Conservation (phyloP, 148 eudicot species). For the Diospyros lotus region DNA sequence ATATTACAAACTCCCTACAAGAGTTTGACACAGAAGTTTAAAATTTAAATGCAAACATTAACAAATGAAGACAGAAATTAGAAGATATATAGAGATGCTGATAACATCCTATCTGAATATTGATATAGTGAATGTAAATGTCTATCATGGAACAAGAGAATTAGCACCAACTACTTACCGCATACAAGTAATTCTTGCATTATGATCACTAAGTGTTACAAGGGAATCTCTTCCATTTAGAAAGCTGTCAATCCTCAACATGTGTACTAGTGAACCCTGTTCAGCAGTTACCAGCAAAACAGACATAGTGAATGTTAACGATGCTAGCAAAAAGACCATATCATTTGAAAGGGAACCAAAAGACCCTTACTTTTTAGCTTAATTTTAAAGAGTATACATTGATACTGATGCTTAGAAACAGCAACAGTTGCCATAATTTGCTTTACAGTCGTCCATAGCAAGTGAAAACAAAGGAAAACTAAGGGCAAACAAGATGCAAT, state of each 20-base stretch:
- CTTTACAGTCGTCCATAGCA: background rate
- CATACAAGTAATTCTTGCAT: constrained; percentile 71
- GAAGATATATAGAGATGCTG: background rate
- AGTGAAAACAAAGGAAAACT: background rate
- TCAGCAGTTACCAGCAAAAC: background rate
- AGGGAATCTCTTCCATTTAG: constrained; percentile 24
- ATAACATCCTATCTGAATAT: background rate
- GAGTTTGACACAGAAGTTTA: background rate
- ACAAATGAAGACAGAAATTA: background rate
- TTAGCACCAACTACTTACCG: constrained; percentile 35
- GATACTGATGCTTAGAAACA: background rate
- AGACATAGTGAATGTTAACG: background rate
- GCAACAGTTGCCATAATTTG: background rate
- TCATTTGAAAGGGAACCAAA: background rate
- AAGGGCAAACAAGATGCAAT: background rate
- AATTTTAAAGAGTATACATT: constrained; percentile 1
- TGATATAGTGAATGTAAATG: background rate
- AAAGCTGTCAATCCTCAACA: constrained; percentile 30
- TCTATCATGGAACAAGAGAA: constrained; percentile 9
- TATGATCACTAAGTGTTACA: constrained; percentile 40
- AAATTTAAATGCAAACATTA: background rate
- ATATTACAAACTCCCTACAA: too few relatives aligned
- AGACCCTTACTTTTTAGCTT: background rate
- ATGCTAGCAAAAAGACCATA: background rate
- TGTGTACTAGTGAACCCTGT: constrained; percentile 49